phyloP scores from a whole-genome alignment of 441 rosid genomes.

The Codiaeum variegatum region DNA sequence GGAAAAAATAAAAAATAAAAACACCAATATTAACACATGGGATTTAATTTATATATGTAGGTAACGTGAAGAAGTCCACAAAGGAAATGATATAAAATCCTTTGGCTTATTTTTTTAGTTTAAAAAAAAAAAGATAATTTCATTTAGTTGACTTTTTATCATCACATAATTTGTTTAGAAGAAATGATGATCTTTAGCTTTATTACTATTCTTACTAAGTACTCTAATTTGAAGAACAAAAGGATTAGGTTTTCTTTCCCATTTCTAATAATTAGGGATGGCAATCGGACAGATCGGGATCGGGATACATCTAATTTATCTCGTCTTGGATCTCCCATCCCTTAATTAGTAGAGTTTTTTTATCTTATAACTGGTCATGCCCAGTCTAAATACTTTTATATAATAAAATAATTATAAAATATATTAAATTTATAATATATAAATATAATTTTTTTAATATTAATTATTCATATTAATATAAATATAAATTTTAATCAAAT shows the following conservation, averaged over 20 bases:
- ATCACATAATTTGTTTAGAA: not conserved
- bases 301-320: too few species aligned
- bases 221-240: not conserved
- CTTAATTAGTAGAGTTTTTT: too few species aligned
- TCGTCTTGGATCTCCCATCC: too few species aligned
- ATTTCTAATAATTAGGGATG: too few species aligned
- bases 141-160: not conserved
- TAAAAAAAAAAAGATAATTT: not conserved
- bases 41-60: not conserved
- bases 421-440: too few species aligned
- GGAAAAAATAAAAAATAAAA: not conserved
- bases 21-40: not conserved
- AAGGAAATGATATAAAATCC: constrained; percentile 1
- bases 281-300: too few species aligned
- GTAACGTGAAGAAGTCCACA: not conserved
- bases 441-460: too few species aligned
- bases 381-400: too few species aligned
- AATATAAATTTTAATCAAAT: too few species aligned
- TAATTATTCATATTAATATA: too few species aligned
- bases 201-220: not conserved
- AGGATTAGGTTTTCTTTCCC: constrained; percentile 1
- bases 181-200: not conserved
- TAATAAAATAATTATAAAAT: too few species aligned
- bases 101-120: not conserved
- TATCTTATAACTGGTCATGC: too few species aligned